phyloP scores from a whole-genome alignment of 1,284 basidiomycete species.

The Fomes fomentarius region DNA sequence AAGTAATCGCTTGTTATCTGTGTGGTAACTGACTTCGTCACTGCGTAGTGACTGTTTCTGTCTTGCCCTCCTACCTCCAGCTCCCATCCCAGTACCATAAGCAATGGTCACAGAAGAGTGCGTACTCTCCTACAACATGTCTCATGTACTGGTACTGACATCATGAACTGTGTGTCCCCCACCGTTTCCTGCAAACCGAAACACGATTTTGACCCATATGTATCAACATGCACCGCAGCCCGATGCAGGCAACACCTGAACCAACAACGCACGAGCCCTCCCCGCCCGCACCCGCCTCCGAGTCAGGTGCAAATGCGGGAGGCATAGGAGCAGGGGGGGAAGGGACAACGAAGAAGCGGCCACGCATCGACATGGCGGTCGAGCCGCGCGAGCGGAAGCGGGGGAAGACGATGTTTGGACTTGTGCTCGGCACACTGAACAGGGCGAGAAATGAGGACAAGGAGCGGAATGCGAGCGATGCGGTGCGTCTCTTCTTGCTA shows the following conservation, averaged over 20 bases:
- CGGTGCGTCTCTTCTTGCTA: conserved; percentile 48
- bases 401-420: conserved; percentile 83
- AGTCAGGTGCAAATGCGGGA: conserved; percentile 28
- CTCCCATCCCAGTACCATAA: conserved; percentile 10
- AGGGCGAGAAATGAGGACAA: conserved; percentile 84
- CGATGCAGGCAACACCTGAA: conserved; percentile 24
- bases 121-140: conserved; percentile 23
- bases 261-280: conserved; percentile 37
- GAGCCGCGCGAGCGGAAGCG: conserved; percentile 65
- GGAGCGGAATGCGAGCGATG: conserved; percentile 76
- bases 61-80: not conserved
- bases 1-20: not conserved
- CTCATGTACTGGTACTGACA: no score
- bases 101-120: conserved; percentile 60
- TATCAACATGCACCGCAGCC: conserved; percentile 14
- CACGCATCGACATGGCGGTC: conserved; percentile 66
- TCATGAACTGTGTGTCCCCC: no score
- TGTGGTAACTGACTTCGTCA: conserved; percentile 1
- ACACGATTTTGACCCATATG: no score
- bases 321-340: no score
- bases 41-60: not conserved
- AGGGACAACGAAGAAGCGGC: conserved; percentile 64
- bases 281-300: conserved; percentile 32
- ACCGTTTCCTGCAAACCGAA: no score
- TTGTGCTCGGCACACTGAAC: conserved; percentile 77